phyloP scores from a whole-genome alignment of 1,284 basidiomycete genomes.

The Pseudozyma hubeiensis region DNA sequence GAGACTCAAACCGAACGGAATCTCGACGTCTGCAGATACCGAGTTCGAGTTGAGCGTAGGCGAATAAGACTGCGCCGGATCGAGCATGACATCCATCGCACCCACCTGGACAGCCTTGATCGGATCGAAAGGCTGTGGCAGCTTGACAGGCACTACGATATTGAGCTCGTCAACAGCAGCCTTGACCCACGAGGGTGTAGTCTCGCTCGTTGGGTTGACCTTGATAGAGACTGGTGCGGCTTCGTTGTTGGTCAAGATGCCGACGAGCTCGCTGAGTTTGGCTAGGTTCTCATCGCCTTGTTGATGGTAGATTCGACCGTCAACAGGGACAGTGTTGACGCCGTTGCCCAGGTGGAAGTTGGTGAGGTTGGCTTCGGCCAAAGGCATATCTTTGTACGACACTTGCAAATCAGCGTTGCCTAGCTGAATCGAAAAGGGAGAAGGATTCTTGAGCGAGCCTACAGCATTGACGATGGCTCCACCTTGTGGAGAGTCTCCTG shows the following conservation, averaged over 20 bases:
- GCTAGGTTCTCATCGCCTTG: constrained; percentile 71
- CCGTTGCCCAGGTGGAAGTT: constrained; percentile 68
- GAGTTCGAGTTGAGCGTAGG: constrained; percentile 75
- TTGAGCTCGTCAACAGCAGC: constrained; percentile 75
- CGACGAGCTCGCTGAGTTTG: constrained; percentile 76
- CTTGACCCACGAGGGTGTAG: constrained; percentile 77
- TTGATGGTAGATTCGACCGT: constrained; percentile 75
- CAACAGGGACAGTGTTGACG: constrained; percentile 75
- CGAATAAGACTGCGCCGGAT: constrained; percentile 73
- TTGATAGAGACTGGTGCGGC: constrained; percentile 73
- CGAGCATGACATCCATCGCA: constrained; percentile 75
- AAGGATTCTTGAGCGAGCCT: constrained; percentile 76
- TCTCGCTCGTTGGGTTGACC: constrained; percentile 74
- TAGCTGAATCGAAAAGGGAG: constrained; percentile 78
- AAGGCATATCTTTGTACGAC: constrained; percentile 74
- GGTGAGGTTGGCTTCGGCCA: constrained; percentile 73
- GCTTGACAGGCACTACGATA: constrained; percentile 75
- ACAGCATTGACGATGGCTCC: constrained; percentile 77
- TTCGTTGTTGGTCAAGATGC: constrained; percentile 78
- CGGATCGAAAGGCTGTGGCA: constrained; percentile 74
- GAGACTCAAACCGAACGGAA: constrained; percentile 82
- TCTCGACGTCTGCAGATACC: constrained; percentile 75
- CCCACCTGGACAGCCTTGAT: constrained; percentile 78
- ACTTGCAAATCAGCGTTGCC: constrained; percentile 77
- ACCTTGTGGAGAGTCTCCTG: constrained; percentile 76